These are phyloP conservation scores for Nematocida sp. DNA, from an alignment of 371 early-diverging fungal genomes.

Conservation along the genomic window DNA sequence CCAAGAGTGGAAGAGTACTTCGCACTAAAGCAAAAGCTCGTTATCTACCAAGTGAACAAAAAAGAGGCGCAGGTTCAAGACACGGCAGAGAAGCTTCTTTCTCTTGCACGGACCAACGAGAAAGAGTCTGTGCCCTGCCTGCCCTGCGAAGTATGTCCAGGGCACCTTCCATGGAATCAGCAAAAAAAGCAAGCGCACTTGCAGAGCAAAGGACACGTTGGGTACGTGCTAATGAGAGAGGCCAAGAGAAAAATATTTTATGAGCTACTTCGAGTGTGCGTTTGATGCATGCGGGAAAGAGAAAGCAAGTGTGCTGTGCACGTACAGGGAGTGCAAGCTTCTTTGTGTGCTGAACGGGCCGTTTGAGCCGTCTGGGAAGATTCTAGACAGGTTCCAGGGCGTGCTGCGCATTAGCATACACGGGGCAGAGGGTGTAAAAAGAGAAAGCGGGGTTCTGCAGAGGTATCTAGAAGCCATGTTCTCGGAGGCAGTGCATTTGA, in stretches of 20 bases:
- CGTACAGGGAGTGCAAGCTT: neutral
- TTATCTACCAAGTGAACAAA: neutral
- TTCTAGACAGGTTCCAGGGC: slow-evolving; percentile 9
- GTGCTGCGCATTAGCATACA: slow-evolving; percentile 1
- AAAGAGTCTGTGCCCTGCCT: neutral
- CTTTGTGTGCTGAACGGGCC: slow-evolving; percentile 26
- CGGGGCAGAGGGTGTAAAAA: neutral
- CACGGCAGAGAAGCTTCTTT: neutral
- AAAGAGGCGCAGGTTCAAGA: neutral
- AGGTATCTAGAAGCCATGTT: slow-evolving; percentile 14
- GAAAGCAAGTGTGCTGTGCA: neutral
- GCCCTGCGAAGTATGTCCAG: slow-evolving; percentile 15
- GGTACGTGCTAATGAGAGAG: slow-evolving; percentile 25
- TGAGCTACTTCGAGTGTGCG: slow-evolving; percentile 35
- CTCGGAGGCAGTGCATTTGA: neutral
- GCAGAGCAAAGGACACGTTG: slow-evolving; percentile 11
- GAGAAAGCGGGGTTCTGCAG: slow-evolving; percentile 1
- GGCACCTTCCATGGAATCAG: neutral
- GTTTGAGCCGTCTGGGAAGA: slow-evolving; percentile 23
- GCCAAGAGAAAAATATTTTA: slow-evolving; percentile 11
- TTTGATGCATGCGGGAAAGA: slow-evolving; percentile 29
- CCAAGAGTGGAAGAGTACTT: neutral
- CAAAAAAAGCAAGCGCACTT: slow-evolving; percentile 16
- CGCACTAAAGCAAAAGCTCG: neutral
- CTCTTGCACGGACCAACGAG: neutral